A percentile compares a stretch with the other conserved stretches of the same genome.
phyloP scores from a whole-genome alignment of 1,284 basidiomycete genomes.

The Heterobasidion annosum region DNA sequence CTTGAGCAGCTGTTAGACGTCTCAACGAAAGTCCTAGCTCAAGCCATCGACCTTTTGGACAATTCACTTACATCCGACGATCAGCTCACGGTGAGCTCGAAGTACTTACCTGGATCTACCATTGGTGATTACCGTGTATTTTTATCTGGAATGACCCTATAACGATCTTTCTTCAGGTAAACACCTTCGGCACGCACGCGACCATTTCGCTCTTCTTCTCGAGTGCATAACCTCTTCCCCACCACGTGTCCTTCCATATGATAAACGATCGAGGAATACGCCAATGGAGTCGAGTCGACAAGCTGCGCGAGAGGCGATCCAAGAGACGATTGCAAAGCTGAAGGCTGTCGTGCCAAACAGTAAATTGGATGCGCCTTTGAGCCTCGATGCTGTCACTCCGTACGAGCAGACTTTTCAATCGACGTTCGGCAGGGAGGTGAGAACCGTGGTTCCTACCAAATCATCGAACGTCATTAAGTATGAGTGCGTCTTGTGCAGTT shows the following conservation, averaged over 20 bases:
- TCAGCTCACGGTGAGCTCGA: conserved; percentile 58
- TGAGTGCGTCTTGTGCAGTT: conserved; percentile 31
- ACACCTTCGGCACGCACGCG: conserved; percentile 73
- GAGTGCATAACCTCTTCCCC: conserved; percentile 40
- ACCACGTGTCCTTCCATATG: conserved; percentile 62
- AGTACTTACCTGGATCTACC: conserved; percentile 71
- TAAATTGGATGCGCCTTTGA: conserved; percentile 46
- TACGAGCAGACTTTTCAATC: conserved; percentile 63
- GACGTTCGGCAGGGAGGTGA: conserved; percentile 76
- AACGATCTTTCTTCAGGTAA: conserved; percentile 42
- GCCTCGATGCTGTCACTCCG: conserved; percentile 72
- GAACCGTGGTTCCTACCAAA: conserved; percentile 8
- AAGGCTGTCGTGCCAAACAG: conserved; percentile 39
- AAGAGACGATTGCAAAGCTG: conserved; percentile 47
- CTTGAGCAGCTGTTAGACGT: conserved; percentile 52
- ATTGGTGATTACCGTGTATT: conserved; percentile 41
- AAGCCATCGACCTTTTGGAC: conserved; percentile 64
- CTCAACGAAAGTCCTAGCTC: conserved; percentile 52
- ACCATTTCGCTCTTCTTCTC: conserved; percentile 65
- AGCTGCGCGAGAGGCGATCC: conserved; percentile 48
- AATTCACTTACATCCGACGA: conserved; percentile 54
- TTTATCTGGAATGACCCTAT: conserved; percentile 1
- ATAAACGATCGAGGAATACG: conserved; percentile 64
- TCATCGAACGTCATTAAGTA: background rate
- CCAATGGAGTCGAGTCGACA: conserved; percentile 67